A percentile compares a stretch with the other conserved stretches of the same genome.
phyloP scores from a whole-genome alignment of 768 basidiomycete genomes.

The Suillus americanus region DNA sequence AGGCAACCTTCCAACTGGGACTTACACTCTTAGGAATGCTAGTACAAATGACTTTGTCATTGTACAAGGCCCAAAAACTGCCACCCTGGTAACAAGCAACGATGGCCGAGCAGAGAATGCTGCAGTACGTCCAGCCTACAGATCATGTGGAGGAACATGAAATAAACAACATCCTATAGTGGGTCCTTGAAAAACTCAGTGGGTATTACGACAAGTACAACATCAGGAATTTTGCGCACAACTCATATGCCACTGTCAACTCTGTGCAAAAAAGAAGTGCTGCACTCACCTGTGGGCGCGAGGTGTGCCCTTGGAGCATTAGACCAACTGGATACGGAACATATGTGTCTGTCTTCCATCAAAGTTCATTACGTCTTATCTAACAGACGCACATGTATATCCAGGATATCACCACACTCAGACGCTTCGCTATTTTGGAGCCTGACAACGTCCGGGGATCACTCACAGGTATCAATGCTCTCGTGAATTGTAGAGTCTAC shows the following conservation, averaged over 20 bases:
- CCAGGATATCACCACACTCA: conserved; percentile 4
- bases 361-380: neutral
- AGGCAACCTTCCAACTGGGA: neutral
- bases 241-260: neutral
- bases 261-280: neutral
- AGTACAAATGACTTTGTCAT: neutral
- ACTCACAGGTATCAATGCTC: neutral
- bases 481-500: neutral
- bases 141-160: neutral
- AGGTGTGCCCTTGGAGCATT: neutral
- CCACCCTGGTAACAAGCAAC: neutral
- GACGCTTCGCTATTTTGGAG: neutral
- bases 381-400: neutral
- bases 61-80: neutral
- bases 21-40: conserved; percentile 4
- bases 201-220: conserved; percentile 4
- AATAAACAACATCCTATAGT: neutral
- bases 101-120: neutral
- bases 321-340: conserved; percentile 4
- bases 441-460: neutral
- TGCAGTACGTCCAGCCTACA: neutral
- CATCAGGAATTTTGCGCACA: conserved; percentile 1
- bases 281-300: neutral
- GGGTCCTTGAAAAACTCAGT: conserved; percentile 4
- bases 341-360: conserved; percentile 3